These are phyloP conservation scores for Begonia masoniana DNA, from an alignment of 306 rosid genomes.

Conservation along the genomic window DNA sequence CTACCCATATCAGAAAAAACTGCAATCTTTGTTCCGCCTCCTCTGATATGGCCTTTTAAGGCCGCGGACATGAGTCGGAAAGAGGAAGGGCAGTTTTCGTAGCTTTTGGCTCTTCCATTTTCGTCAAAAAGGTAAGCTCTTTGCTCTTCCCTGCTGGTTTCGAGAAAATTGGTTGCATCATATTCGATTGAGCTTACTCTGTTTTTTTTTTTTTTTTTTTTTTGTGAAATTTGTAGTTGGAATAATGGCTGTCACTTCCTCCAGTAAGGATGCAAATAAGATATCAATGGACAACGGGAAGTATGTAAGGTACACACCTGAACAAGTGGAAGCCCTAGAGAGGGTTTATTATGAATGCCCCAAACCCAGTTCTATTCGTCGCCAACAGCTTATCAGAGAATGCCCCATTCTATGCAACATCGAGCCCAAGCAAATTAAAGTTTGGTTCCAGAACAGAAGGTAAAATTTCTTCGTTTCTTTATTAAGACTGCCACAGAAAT, in stretches of 20 bases:
- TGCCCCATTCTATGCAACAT: conserved; percentile 94
- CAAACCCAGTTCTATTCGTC: conserved; percentile 89
- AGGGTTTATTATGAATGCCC: conserved; percentile 96
- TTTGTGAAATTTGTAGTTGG: conserved; percentile 13
- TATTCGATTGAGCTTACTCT: neutral
- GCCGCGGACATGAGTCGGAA: neutral
- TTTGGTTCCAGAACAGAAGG: conserved; percentile 98
- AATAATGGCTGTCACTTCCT: conserved; percentile 73
- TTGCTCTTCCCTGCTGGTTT: neutral
- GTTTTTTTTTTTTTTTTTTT: neutral
- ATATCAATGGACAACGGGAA: conserved; percentile 83
- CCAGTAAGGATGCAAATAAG: conserved; percentile 55
- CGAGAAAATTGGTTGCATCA: conserved; percentile 7
- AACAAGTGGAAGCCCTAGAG: conserved; percentile 92
- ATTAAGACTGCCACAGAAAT: too few species aligned
- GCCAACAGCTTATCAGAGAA: conserved; percentile 90
- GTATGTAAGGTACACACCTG: conserved; percentile 92
- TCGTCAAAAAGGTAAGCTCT: conserved; percentile 2
- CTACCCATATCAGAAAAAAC: neutral
- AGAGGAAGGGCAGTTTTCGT: neutral
- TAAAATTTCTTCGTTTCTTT: conserved; percentile 4
- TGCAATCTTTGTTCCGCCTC: neutral
- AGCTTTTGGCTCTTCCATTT: conserved; percentile 2
- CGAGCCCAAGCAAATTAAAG: conserved; percentile 97
- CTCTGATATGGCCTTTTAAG: too few species aligned